Evolutionary conservation across 139 green algal genomes (phyloP).

Genomic region (Tetraselmis striata): DNA sequence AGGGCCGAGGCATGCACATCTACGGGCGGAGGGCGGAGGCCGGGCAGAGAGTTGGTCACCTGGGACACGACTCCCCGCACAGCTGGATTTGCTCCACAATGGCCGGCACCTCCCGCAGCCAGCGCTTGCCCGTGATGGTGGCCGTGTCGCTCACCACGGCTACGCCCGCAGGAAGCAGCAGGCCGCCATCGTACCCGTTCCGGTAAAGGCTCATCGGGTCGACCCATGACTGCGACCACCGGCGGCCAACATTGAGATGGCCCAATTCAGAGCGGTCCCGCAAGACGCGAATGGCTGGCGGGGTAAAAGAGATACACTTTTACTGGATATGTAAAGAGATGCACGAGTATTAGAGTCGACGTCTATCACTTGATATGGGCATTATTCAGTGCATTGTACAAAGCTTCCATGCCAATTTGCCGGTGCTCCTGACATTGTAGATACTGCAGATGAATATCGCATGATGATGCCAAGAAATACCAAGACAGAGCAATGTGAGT

Average conservation of each 20-base stretch:
- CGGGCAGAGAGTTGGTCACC: not conserved
- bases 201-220: not conserved
- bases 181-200: not conserved
- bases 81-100: not conserved
- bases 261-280: not conserved
- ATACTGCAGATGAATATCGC: too few species aligned
- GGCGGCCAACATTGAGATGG: not conserved
- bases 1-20: too few species aligned
- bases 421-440: too few species aligned
- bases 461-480: too few species aligned
- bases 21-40: not conserved
- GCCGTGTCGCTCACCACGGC: not conserved
- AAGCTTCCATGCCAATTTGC: too few species aligned
- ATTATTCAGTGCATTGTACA: too few species aligned
- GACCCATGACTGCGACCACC: not conserved
- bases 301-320: too few species aligned
- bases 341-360: too few species aligned
- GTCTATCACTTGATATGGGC: too few species aligned
- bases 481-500: too few species aligned
- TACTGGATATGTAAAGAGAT: too few species aligned
- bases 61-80: not conserved
- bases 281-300: too few species aligned
- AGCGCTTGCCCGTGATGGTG: not conserved
- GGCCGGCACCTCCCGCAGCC: not conserved
- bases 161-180: not conserved